Evolutionary conservation across 495 filamentous ascomycete genomes (phyloP).

Genomic region (Lindgomyces ingoldianus): DNA sequence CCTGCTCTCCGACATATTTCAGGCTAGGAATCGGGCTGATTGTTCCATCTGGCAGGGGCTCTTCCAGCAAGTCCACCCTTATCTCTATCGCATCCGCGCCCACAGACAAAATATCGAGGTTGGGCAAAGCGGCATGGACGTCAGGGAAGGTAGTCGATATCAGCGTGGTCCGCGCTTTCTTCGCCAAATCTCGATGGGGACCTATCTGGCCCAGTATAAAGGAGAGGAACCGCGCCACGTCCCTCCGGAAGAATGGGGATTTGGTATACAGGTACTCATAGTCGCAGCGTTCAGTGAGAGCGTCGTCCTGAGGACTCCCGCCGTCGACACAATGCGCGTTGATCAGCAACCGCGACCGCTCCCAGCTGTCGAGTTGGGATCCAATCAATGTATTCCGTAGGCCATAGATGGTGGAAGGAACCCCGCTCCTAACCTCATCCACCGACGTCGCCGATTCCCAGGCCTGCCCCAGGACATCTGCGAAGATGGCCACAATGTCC

Average conservation of each 20-base stretch:
- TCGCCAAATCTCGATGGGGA: conserved; percentile 71
- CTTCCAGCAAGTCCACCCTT: conserved; percentile 76
- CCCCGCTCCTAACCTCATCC: conserved; percentile 29
- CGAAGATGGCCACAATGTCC: conserved; percentile 41
- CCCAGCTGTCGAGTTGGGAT: conserved; percentile 26
- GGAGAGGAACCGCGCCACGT: conserved; percentile 73
- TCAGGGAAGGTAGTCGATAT: conserved; percentile 87
- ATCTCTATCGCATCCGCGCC: conserved; percentile 82
- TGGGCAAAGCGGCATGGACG: conserved; percentile 77
- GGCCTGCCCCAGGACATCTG: conserved; percentile 45
- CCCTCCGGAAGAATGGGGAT: conserved; percentile 68
- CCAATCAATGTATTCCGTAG: conserved; percentile 25
- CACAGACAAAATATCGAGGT: conserved; percentile 80
- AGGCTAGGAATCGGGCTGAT: conserved; percentile 68
- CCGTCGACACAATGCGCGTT: conserved; percentile 73
- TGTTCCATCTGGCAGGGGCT: conserved; percentile 60
- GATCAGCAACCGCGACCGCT: conserved; percentile 51
- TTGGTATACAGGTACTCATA: conserved; percentile 82
- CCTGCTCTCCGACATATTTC: conserved; percentile 79
- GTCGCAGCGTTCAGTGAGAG: conserved; percentile 65
- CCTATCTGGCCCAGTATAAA: conserved; percentile 74
- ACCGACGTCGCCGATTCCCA: conserved; percentile 33
- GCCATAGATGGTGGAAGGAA: conserved; percentile 37
- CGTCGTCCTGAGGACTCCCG: conserved; percentile 64
- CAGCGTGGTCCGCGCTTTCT: conserved; percentile 74